Base-by-base conservation (phyloP, 2,329 filamentous ascomycete species). In the Penicillium sp. region DNA sequence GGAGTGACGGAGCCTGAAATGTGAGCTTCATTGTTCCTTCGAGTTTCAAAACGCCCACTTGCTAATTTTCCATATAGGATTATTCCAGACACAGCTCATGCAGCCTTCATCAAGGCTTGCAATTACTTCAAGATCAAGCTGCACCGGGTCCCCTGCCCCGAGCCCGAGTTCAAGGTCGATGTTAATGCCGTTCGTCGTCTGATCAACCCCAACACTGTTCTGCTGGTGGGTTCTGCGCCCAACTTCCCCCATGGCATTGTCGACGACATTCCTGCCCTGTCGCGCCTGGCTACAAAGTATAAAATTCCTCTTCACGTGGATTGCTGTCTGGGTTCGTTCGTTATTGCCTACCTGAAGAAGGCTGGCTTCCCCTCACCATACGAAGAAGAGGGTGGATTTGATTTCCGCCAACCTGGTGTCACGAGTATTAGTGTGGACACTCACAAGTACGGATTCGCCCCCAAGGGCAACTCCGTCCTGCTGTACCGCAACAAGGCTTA, bases 231-330 rank as follows among this genome's bases (percentile, higher is more conserved):
- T 52, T 96, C 92, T 1, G 93, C 95, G 0, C 95, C 95, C 61
- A 99, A 98, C 83, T 99, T 97, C 79, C 95, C 95, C 40, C 95
- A 99, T 75, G 95, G 95, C 63, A 96, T 99, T 74, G 95, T 99
- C 66, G 95, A 99, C 77, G 93, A 98, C 76, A 97, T 99, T 69
- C 80, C 90, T 0, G 85, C 87, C 0, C 87, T 99, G 45, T 97
- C 93, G 58, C 89, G 88, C 61, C 85, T 99, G 5, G 95, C 95
- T 0, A 74, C 90, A 37, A 88, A 88, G 72, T 89, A 91, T 74
- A 90, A 89, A 72, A 82, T 97, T 26, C 93, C 93, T 19, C 86
- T 99, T 11, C 95, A 99, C 76, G 94, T 99, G 54, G 95, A 99
- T 81, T 98, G 95, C 85, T 99, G 95, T 74, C 85, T 99, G 19